A percentile compares a stretch with the other conserved stretches of the same genome.
Evolutionary conservation across 1,139 yeast species (phyloP).

Genomic region (Meyerozyma smithsonii): DNA sequence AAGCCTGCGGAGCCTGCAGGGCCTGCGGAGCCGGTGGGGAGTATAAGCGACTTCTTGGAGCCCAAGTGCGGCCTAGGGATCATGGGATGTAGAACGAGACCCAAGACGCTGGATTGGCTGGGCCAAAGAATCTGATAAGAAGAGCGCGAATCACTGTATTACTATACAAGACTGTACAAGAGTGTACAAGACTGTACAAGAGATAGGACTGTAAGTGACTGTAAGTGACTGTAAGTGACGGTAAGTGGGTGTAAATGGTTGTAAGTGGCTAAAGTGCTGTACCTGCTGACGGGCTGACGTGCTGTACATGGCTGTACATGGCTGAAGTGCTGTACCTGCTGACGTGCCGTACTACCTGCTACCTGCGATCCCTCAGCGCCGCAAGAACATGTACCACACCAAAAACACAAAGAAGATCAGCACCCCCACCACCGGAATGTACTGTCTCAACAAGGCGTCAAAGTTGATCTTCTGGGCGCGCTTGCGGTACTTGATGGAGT

Average conservation of each 20-base stretch:
- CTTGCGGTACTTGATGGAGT: conserved; percentile 81
- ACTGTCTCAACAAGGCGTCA: conserved; percentile 83
- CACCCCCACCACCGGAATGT: conserved; percentile 77
- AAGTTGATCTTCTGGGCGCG: conserved; percentile 89
- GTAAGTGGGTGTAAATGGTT: too few relatives aligned
- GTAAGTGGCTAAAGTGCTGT: too few relatives aligned
- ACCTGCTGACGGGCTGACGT: too few relatives aligned
- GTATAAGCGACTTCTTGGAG: not conserved
- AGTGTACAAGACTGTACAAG: too few relatives aligned
- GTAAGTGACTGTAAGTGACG: too few relatives aligned
- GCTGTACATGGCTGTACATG: too few relatives aligned
- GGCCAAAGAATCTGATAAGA: not conserved
- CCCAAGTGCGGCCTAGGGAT: not conserved
- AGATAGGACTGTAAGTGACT: too few relatives aligned
- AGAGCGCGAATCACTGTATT: too few relatives aligned
- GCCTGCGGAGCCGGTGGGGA: not conserved
- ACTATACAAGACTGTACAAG: too few relatives aligned
- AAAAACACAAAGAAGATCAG: conserved; percentile 71
- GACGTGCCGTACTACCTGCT: too few relatives aligned
- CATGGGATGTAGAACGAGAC: not conserved
- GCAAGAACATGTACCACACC: conserved; percentile 74
- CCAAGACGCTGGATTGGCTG: not conserved
- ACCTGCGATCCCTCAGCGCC: too few relatives aligned
- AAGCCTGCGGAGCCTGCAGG: not conserved
- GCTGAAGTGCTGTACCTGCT: too few relatives aligned